These are phyloP conservation scores for Leptographium galeiforme DNA, from an alignment of 2,329 filamentous ascomycete species.

Conservation along the genomic window DNA sequence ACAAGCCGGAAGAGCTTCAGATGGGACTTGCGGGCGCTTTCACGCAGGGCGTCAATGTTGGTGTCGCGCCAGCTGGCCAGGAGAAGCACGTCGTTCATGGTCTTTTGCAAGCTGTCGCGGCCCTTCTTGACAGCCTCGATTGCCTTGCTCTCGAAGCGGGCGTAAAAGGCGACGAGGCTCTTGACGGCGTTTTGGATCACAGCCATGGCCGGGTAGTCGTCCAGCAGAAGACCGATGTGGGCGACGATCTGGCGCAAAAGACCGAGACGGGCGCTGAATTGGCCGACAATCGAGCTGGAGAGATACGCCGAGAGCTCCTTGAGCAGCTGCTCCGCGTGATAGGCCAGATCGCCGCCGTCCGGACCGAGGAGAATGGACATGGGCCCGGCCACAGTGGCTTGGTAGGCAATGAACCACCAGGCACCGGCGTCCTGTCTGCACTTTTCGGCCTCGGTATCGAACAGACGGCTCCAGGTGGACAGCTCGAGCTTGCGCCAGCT, in stretches of 20 bases:
- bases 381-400: slow-evolving; percentile 69
- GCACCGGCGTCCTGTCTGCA: slow-evolving; percentile 65
- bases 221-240: slow-evolving; percentile 49
- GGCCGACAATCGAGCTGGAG: slow-evolving; percentile 63
- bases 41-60: slow-evolving; percentile 77
- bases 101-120: slow-evolving; percentile 69
- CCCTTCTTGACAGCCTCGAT: slow-evolving; percentile 52
- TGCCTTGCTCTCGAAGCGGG: slow-evolving; percentile 54
- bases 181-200: slow-evolving; percentile 50
- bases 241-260: slow-evolving; percentile 53
- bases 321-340: slow-evolving; percentile 57
- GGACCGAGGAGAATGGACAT: slow-evolving; percentile 40
- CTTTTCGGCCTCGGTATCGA: slow-evolving; percentile 70
- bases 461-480: slow-evolving; percentile 78
- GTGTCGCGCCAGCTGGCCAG: slow-evolving; percentile 97
- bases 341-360: slow-evolving; percentile 26
- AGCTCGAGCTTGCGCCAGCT: slow-evolving; percentile 85
- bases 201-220: slow-evolving; percentile 44
- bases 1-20: slow-evolving; percentile 85
- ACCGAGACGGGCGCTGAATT: slow-evolving; percentile 59
- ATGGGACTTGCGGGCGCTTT: slow-evolving; percentile 83
- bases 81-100: slow-evolving; percentile 84
- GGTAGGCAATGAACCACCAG: slow-evolving; percentile 97
- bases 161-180: slow-evolving; percentile 68
- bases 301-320: slow-evolving; percentile 70